A percentile compares a stretch with the other conserved stretches of the same genome.
These are phyloP conservation scores for Aspergillus costaricaensis DNA, from an alignment of 2,329 filamentous ascomycete genomes.

Conservation along the genomic window DNA sequence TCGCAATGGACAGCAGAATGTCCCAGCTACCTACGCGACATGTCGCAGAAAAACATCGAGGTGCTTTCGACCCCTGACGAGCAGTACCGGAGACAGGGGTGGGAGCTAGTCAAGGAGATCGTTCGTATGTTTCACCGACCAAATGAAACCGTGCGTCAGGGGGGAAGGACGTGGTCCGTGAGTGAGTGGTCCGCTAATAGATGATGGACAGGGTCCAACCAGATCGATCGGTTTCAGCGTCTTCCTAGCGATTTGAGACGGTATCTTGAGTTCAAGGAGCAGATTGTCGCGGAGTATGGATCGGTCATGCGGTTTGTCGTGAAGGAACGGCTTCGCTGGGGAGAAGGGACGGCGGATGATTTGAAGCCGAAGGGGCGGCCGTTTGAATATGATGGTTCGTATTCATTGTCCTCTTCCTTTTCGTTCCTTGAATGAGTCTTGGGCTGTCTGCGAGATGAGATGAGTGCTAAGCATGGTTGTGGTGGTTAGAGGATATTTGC, in stretches of 20 bases:
- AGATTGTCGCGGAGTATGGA: constrained; percentile 67
- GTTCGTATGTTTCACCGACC: constrained; percentile 46
- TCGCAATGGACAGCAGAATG: constrained; percentile 65
- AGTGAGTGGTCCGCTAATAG: not conserved
- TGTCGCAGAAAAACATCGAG: constrained; percentile 66
- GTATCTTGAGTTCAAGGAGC: constrained; percentile 70
- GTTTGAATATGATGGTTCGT: constrained; percentile 41
- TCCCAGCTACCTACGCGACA: constrained; percentile 67
- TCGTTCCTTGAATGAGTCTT: too few relatives aligned
- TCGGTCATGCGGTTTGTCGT: constrained; percentile 78
- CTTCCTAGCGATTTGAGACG: constrained; percentile 74
- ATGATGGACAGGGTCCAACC: constrained; percentile 57
- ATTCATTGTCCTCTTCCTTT: not conserved
- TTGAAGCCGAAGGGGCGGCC: constrained; percentile 32
- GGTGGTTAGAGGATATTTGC: constrained; percentile 61
- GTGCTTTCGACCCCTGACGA: constrained; percentile 72
- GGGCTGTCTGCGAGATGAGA: not conserved
- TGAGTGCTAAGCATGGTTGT: not conserved
- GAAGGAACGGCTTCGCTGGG: constrained; percentile 70
- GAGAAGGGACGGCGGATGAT: constrained; percentile 42
- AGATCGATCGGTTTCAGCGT: constrained; percentile 74
- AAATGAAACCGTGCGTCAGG: constrained; percentile 5
- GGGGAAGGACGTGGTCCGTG: not conserved
- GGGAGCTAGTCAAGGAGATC: constrained; percentile 68
- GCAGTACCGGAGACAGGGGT: constrained; percentile 64